These are phyloP conservation scores for Fusarium drepaniforme DNA, from an alignment of 2,329 filamentous ascomycete genomes.

Conservation along the genomic window DNA sequence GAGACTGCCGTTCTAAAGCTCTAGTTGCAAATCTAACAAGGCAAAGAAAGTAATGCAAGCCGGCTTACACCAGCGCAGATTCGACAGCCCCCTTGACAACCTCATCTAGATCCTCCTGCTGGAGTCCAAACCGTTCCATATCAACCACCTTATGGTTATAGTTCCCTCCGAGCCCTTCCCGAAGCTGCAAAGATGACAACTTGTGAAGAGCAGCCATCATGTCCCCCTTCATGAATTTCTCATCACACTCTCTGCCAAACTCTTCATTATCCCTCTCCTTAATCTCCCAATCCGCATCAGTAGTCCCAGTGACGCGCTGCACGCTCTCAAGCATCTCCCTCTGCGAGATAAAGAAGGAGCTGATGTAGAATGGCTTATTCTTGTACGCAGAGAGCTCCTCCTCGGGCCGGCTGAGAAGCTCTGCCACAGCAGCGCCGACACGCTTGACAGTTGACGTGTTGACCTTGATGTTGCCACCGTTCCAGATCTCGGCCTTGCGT, in stretches of 20 bases:
- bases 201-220: conserved; percentile 29
- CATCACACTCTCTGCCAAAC: conserved; percentile 23
- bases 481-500: conserved; percentile 46
- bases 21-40: not conserved
- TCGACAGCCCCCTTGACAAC: conserved; percentile 33
- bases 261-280: conserved; percentile 11
- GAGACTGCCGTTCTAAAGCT: not conserved
- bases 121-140: conserved; percentile 42
- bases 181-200: conserved; percentile 47
- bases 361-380: conserved; percentile 58
- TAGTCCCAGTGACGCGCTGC: conserved; percentile 67
- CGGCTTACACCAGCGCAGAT: not conserved
- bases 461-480: conserved; percentile 44
- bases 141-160: conserved; percentile 48
- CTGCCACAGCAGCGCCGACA: conserved; percentile 51
- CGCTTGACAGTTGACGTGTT: conserved; percentile 47
- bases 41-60: not conserved
- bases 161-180: conserved; percentile 48
- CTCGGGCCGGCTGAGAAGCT: conserved; percentile 50
- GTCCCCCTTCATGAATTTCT: conserved; percentile 35
- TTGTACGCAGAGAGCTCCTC: conserved; percentile 42
- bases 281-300: conserved; percentile 60
- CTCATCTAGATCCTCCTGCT: conserved; percentile 45
- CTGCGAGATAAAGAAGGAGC: conserved; percentile 69
- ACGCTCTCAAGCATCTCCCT: conserved; percentile 73